Percentiles rank a stretch among this genome's conserved stretches.
These are phyloP conservation scores for Entoloma clypeatum DNA, from an alignment of 1,284 basidiomycete species.

Conservation along the genomic window DNA sequence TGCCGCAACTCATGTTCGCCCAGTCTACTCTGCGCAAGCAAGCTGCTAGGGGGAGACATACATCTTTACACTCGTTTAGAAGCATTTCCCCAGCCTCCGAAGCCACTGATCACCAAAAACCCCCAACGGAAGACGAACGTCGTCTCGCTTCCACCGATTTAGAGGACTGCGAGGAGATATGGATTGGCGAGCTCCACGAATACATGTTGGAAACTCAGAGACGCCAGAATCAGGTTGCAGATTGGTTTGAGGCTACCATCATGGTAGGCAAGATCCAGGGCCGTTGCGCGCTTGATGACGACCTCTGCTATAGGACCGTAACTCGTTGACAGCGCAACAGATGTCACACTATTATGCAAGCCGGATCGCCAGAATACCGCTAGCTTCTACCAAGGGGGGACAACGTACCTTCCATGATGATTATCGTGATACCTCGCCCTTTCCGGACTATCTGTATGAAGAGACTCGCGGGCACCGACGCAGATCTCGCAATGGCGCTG, in stretches of 20 bases:
- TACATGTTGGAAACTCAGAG: constrained; percentile 70
- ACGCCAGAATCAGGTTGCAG: constrained; percentile 63
- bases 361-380: constrained; percentile 60
- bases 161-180: constrained; percentile 73
- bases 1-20: constrained; percentile 1
- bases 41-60: constrained; percentile 19
- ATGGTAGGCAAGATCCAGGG: constrained; percentile 39
- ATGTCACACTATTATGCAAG: constrained; percentile 64
- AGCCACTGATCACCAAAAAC: constrained; percentile 10
- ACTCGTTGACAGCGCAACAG: constrained; percentile 52
- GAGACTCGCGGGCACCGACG: constrained; percentile 14
- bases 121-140: constrained; percentile 39
- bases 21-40: constrained; percentile 21
- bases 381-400: constrained; percentile 34
- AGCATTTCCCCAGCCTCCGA: constrained; percentile 12
- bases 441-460: constrained; percentile 16
- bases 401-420: constrained; percentile 39
- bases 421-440: constrained; percentile 33
- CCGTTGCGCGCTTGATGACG: constrained; percentile 12
- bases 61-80: constrained; percentile 14
- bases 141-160: constrained; percentile 65
- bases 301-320: constrained; percentile 53
- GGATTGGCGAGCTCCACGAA: constrained; percentile 61
- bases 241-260: constrained; percentile 63
- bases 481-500: constrained; percentile 24